Evolutionary conservation across 768 basidiomycete genomes (phyloP), one percentile per base, ranked within the genome.

Genomic region (Suillus brevipes): DNA sequence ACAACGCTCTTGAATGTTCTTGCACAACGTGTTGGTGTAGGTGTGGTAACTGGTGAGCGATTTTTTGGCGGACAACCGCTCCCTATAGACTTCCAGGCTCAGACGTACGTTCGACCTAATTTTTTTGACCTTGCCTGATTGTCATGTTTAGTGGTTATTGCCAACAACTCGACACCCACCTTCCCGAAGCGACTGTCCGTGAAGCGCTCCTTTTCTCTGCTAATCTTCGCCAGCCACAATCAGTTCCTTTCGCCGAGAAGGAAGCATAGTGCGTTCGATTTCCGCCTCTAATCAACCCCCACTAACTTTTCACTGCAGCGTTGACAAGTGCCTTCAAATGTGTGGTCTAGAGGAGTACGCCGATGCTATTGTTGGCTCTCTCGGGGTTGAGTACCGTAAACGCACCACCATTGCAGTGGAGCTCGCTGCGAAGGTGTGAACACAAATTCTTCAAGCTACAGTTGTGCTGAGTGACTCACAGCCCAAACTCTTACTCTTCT

Each of bases 361-460:
- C 9, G 89, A 92, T 62, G 90, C 88, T 4, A 80, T 89, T 69
- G 87, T 92, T 12, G 88, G 87, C 28, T 83, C 85, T 47, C 78
- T 91, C 3, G 84, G 86, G 4, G 84, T 90, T 25, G 91, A 94
- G 68, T 85, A 89, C 66, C 83, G 86, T 58, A 96, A 95, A 77
- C 83, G 93, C 9, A 87, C 91, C 0, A 95, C 93, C 0, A 95
- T 95, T 65, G 94, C 85, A 31, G 93, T 95, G 42, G 93, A 95
- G 73, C 81, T 96, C 9, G 92, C 92, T 58, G 91, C 93, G 8
- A 95, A 94, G 74, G 72, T 77, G 67, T 6, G 61, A 12, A 8
- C 37, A 13, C n/a, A 18, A 28, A 13, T 0, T 1, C 12, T 23
- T 23, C 13, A 40, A 31, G 40, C 16, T n/a, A 65, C 8, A n/a